A percentile compares a stretch with the other conserved stretches of the same genome.
These are phyloP conservation scores for Wickerhamomyces xylosicus DNA, from an alignment of 805 yeast genomes.

Conservation along the genomic window DNA sequence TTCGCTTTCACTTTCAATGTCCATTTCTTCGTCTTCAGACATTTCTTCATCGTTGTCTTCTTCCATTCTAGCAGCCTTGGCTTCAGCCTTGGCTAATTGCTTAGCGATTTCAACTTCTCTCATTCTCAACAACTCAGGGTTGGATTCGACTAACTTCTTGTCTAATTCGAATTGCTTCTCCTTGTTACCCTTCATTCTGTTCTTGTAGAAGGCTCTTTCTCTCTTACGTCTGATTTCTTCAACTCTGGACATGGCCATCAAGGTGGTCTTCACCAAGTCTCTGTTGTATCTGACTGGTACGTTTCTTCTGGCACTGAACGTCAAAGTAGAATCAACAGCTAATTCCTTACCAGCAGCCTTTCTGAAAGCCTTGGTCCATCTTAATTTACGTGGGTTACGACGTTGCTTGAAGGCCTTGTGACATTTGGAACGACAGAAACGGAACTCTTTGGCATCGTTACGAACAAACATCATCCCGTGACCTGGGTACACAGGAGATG, in stretches of 20 bases:
- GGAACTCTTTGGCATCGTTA: slow-evolving; percentile 94
- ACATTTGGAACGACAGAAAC: slow-evolving; percentile 96
- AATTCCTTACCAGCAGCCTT: slow-evolving; percentile 98
- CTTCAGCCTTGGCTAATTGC: slow-evolving; percentile 61
- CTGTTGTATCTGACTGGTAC: slow-evolving; percentile 97
- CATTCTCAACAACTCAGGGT: slow-evolving; percentile 84
- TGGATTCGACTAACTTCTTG: slow-evolving; percentile 75
- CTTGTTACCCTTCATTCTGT: slow-evolving; percentile 97
- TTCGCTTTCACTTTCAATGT: slow-evolving; percentile 57
- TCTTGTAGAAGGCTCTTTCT: slow-evolving; percentile 97
- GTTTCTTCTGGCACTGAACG: slow-evolving; percentile 95
- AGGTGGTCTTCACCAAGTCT: slow-evolving; percentile 88
- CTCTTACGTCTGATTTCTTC: slow-evolving; percentile 94
- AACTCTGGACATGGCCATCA: slow-evolving; percentile 90
- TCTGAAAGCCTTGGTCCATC: slow-evolving; percentile 98
- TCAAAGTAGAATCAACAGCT: slow-evolving; percentile 92
- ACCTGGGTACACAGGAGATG: slow-evolving; percentile 90
- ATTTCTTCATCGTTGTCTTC: slow-evolving; percentile 38
- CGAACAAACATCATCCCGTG: slow-evolving; percentile 97
- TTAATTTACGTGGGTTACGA: slow-evolving; percentile 95
- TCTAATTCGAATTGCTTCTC: slow-evolving; percentile 79
- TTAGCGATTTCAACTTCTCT: slow-evolving; percentile 88
- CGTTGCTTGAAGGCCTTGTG: slow-evolving; percentile 96
- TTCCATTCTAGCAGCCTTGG: slow-evolving; percentile 37
- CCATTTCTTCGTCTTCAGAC: slow-evolving; percentile 40